These are phyloP conservation scores for Kalmusia sp. DNA, from an alignment of 2,329 filamentous ascomycete species.

Conservation along the genomic window DNA sequence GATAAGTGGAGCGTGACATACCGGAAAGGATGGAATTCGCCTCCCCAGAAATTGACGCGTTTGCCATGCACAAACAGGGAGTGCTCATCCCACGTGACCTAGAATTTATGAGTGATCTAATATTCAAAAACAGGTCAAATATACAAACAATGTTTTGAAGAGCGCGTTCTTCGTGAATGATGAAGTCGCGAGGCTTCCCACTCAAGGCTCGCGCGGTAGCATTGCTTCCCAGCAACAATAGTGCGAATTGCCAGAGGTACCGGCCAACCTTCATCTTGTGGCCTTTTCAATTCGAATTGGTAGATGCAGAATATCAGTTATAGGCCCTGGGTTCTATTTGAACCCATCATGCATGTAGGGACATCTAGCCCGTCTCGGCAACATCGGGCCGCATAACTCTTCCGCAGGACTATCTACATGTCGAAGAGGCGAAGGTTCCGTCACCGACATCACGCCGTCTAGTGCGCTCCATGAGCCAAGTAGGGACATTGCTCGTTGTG, in stretches of 20 bases:
- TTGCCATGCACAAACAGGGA: constrained; percentile 73
- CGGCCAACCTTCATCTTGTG: background rate
- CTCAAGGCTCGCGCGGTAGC: constrained; percentile 49
- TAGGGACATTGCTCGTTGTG: background rate
- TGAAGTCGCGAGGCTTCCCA: constrained; percentile 56
- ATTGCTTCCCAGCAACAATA: background rate
- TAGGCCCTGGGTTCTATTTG: background rate
- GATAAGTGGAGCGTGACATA: constrained; percentile 24
- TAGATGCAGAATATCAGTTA: too few relatives aligned
- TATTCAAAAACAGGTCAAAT: too few relatives aligned
- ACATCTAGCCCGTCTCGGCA: background rate
- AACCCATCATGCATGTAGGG: too few relatives aligned
- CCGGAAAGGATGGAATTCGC: constrained; percentile 74
- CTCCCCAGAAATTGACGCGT: constrained; percentile 72
- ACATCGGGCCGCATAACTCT: background rate
- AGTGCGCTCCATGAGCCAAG: background rate
- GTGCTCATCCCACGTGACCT: constrained; percentile 73
- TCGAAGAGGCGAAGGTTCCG: background rate
- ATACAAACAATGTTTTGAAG: constrained; percentile 60
- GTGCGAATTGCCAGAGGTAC: background rate
- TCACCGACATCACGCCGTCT: background rate
- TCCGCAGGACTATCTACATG: background rate
- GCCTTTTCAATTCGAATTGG: too few relatives aligned
- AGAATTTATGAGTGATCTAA: background rate
- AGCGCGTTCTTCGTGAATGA: constrained; percentile 56